Percentiles rank a stretch among this genome's conserved stretches.
These are phyloP conservation scores for Aspergillus transmontanensis DNA, from an alignment of 2,329 filamentous ascomycete species.

Conservation along the genomic window DNA sequence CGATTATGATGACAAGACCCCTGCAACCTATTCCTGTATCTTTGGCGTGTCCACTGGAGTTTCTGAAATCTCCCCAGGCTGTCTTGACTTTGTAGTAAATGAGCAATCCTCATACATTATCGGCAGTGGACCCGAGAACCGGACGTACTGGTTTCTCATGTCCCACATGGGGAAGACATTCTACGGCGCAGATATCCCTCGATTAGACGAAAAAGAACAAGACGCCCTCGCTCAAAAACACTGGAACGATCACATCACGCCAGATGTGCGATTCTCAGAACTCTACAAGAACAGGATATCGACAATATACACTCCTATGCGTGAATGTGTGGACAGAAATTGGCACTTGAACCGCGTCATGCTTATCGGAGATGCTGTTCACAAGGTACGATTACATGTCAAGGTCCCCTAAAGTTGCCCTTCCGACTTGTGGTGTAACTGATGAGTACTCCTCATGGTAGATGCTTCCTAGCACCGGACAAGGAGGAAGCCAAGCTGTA, in stretches of 20 bases:
- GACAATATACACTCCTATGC: constrained; percentile 18
- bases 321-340: constrained; percentile 23
- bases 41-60: constrained; percentile 4
- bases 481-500: constrained; percentile 36
- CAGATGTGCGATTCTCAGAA: constrained; percentile 24
- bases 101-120: constrained; percentile 24
- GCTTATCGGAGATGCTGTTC: constrained; percentile 36
- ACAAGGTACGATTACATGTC: constrained; percentile 24
- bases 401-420: background rate
- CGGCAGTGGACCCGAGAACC: constrained; percentile 20
- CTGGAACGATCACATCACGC: constrained; percentile 20
- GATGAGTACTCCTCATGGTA: background rate
- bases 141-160: constrained; percentile 28
- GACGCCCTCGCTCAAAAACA: constrained; percentile 17
- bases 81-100: constrained; percentile 17
- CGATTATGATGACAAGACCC: constrained; percentile 15
- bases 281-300: constrained; percentile 20
- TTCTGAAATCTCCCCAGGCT: background rate
- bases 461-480: constrained; percentile 27
- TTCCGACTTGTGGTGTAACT: background rate
- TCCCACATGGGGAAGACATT: constrained; percentile 20
- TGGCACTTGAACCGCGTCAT: constrained; percentile 30
- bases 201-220: constrained; percentile 24
- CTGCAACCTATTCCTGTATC: constrained; percentile 12
- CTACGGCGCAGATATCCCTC: constrained; percentile 24